These are phyloP conservation scores for Russula virescens DNA, from an alignment of 768 basidiomycete species.

Conservation along the genomic window DNA sequence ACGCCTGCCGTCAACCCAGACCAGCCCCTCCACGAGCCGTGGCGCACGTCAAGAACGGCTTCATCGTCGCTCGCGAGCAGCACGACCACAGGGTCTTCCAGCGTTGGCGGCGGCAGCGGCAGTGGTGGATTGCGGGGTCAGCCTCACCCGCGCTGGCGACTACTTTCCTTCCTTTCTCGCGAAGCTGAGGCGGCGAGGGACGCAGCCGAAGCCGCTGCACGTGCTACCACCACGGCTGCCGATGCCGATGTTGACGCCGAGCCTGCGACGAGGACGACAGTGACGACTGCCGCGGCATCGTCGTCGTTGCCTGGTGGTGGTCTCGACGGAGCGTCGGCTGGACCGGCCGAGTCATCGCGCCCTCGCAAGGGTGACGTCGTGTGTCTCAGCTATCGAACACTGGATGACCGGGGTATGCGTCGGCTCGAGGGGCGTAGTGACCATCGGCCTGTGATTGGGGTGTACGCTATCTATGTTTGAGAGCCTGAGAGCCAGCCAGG, in stretches of 20 bases:
- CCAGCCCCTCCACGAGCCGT: neutral
- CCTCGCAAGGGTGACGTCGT: slow-evolving; percentile 62
- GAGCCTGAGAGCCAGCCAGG: neutral
- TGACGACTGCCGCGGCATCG: neutral
- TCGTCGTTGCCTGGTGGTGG: neutral
- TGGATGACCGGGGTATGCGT: slow-evolving; percentile 72
- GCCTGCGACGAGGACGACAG: no score
- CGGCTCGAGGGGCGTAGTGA: slow-evolving; percentile 74
- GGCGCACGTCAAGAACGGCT: neutral
- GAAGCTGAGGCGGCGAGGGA: slow-evolving; percentile 12
- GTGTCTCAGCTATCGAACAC: slow-evolving; percentile 64
- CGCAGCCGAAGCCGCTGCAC: neutral
- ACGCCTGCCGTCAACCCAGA: neutral
- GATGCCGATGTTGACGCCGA: neutral
- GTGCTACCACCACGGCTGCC: no score
- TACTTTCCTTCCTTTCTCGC: slow-evolving; percentile 20
- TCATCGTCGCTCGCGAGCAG: neutral
- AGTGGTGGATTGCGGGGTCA: neutral
- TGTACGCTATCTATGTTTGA: slow-evolving; percentile 60
- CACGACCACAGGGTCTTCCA: neutral
- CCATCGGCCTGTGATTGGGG: slow-evolving; percentile 80
- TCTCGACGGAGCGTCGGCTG: neutral
- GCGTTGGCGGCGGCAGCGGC: neutral
- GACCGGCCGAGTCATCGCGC: slow-evolving; percentile 20
- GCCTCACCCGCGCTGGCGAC: slow-evolving; percentile 20